Percentiles rank a stretch among this genome's conserved stretches.
Evolutionary conservation across 352 stramenopile species (phyloP).

Genomic region (Pythium folliculosum): DNA sequence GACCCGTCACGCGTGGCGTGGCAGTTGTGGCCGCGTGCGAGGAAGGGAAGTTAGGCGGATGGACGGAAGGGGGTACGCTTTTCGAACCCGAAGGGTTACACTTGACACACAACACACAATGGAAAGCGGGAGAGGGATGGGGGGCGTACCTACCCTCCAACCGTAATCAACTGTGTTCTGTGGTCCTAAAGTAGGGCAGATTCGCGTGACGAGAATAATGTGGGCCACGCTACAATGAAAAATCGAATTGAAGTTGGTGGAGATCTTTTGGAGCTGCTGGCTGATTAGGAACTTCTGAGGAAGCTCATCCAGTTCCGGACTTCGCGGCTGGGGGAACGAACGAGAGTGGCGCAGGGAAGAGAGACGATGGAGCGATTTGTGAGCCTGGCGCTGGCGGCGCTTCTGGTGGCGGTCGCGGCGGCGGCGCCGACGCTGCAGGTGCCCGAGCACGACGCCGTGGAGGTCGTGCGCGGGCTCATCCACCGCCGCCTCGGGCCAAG

Average conservation of each 20-base stretch:
- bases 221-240: slow-evolving; percentile 19
- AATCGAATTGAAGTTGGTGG: slow-evolving; percentile 23
- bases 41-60: background rate
- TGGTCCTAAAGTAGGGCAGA: slow-evolving; percentile 5
- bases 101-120: background rate
- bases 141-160: background rate
- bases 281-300: no score
- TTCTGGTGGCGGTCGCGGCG: slow-evolving; percentile 19
- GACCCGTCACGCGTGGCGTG: background rate
- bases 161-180: slow-evolving; percentile 11
- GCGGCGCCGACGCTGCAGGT: slow-evolving; percentile 28
- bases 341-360: background rate
- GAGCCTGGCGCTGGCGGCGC: slow-evolving; percentile 10
- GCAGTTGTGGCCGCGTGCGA: background rate
- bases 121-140: background rate
- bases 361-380: background rate
- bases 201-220: background rate
- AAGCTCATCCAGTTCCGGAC: background rate
- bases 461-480: slow-evolving; percentile 57
- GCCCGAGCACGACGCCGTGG: slow-evolving; percentile 49
- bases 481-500: slow-evolving; percentile 45
- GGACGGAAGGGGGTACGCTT: slow-evolving; percentile 3
- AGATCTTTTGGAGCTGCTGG: slow-evolving; percentile 23
- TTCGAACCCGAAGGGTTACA: background rate
- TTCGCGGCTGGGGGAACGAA: background rate